These are phyloP conservation scores for Sugiyamaella marilandica DNA, from an alignment of 805 yeast genomes.

Conservation along the genomic window DNA sequence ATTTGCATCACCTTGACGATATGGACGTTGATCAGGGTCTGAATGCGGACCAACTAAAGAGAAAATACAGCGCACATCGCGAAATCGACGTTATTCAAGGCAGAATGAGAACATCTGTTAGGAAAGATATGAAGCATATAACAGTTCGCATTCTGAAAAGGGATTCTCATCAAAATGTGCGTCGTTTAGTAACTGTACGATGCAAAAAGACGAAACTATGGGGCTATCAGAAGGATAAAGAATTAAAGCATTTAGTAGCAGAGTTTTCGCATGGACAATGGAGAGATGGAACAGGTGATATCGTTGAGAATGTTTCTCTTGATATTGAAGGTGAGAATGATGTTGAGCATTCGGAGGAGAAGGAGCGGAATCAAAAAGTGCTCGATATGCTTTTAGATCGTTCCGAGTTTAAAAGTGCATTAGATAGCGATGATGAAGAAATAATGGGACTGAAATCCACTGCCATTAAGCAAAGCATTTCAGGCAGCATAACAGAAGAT, in stretches of 20 bases:
- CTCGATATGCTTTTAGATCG: conserved; percentile 44
- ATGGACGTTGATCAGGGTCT: conserved; percentile 4
- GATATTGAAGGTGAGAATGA: conserved; percentile 32
- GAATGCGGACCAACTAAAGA: conserved; percentile 27
- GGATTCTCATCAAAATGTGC: conserved; percentile 36
- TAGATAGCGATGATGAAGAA: conserved; percentile 29
- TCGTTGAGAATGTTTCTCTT: conserved; percentile 54
- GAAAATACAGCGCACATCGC: conserved; percentile 26
- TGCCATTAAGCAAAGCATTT: neutral
- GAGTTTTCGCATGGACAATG: conserved; percentile 62
- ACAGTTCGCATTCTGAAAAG: conserved; percentile 51
- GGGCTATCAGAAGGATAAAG: conserved; percentile 77
- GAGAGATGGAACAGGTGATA: conserved; percentile 75
- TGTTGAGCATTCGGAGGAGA: conserved; percentile 36
- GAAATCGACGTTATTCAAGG: conserved; percentile 47
- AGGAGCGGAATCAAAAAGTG: conserved; percentile 42
- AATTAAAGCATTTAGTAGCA: conserved; percentile 57
- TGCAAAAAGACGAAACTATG: conserved; percentile 76
- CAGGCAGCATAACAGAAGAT: neutral
- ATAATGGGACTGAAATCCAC: neutral
- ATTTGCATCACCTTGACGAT: neutral
- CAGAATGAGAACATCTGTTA: conserved; percentile 50
- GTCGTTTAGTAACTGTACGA: conserved; percentile 49
- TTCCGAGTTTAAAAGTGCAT: neutral
- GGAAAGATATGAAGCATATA: conserved; percentile 49